Percentiles rank a stretch among this genome's conserved stretches.
Evolutionary conservation across 169 alveolate genomes (phyloP).

Genomic region (Cryptosporidium sp.): DNA sequence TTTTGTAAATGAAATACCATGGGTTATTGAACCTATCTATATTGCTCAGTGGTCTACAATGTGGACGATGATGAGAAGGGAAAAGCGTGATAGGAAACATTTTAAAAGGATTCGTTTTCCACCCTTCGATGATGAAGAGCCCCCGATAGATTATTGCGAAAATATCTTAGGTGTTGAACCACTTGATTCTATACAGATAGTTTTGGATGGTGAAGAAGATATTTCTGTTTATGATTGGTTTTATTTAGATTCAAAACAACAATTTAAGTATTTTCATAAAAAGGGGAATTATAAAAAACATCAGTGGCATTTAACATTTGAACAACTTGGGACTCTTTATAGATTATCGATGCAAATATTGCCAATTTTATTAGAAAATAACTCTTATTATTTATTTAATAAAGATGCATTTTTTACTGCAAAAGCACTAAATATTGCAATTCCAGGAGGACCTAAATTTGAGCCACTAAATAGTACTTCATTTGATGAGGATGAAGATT

Average conservation of each 20-base stretch:
- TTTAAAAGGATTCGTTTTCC: slow-evolving; percentile 99
- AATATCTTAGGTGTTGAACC: slow-evolving; percentile 99
- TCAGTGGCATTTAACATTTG: slow-evolving; percentile 93
- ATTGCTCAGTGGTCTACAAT: slow-evolving; percentile 99
- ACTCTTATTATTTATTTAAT: slow-evolving; percentile 98
- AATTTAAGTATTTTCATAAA: slow-evolving; percentile 82
- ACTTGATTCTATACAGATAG: slow-evolving; percentile 98
- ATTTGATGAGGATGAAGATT: slow-evolving; percentile 99
- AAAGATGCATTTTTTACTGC: slow-evolving; percentile 98
- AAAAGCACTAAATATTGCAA: slow-evolving; percentile 99
- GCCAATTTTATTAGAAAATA: slow-evolving; percentile 95
- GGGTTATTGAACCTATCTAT: slow-evolving; percentile 99
- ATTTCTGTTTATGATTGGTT: slow-evolving; percentile 98
- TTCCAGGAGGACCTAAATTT: slow-evolving; percentile 99
- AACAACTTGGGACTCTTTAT: slow-evolving; percentile 97
- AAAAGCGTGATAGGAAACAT: slow-evolving; percentile 98
- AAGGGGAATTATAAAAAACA: slow-evolving; percentile 92
- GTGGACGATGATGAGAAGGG: slow-evolving; percentile 99
- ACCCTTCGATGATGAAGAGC: slow-evolving; percentile 99
- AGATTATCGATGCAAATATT: slow-evolving; percentile 97
- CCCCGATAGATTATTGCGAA: slow-evolving; percentile 99
- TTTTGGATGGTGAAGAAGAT: slow-evolving; percentile 98
- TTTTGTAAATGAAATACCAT: slow-evolving; percentile 98
- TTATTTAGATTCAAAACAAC: slow-evolving; percentile 89
- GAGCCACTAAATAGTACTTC: slow-evolving; percentile 98